Conservation (phyloP, 1,284 basidiomycete genomes). For the Ceratobasidium sp. region DNA sequence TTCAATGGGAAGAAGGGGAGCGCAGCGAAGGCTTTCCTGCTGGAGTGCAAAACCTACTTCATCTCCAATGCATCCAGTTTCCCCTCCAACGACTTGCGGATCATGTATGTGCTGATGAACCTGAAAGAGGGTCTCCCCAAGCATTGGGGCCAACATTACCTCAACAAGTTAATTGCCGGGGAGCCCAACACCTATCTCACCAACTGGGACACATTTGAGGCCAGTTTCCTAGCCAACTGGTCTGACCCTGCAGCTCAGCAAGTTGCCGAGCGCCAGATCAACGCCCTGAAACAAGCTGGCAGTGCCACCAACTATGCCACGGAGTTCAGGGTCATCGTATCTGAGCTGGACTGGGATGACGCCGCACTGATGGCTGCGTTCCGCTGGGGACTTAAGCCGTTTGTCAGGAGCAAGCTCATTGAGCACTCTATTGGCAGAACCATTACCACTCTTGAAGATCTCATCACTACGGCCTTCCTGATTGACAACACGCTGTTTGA, state of each 20-base stretch:
- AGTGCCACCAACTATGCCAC: not conserved
- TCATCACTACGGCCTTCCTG: not conserved
- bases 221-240: not conserved
- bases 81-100: not conserved
- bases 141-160: slow-evolving; percentile 9
- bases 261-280: not conserved
- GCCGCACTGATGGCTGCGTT: not conserved
- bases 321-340: not conserved
- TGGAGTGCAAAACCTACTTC: slow-evolving; percentile 1
- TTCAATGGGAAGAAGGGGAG: slow-evolving; percentile 1
- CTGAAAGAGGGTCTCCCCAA: slow-evolving; percentile 16
- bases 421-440: not conserved
- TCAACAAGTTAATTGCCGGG: not conserved
- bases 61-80: not conserved
- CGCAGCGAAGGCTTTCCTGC: not conserved
- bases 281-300: not conserved
- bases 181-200: not conserved
- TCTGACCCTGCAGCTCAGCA: not conserved
- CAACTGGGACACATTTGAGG: slow-evolving; percentile 2
- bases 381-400: not conserved
- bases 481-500: slow-evolving; percentile 28
- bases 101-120: slow-evolving; percentile 30
- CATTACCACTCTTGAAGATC: not conserved
- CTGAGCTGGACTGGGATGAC: not conserved
- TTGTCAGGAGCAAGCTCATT: slow-evolving; percentile 8